These are phyloP conservation scores for Pyrenophora seminiperda DNA, from an alignment of 2,329 filamentous ascomycete genomes.

Conservation along the genomic window DNA sequence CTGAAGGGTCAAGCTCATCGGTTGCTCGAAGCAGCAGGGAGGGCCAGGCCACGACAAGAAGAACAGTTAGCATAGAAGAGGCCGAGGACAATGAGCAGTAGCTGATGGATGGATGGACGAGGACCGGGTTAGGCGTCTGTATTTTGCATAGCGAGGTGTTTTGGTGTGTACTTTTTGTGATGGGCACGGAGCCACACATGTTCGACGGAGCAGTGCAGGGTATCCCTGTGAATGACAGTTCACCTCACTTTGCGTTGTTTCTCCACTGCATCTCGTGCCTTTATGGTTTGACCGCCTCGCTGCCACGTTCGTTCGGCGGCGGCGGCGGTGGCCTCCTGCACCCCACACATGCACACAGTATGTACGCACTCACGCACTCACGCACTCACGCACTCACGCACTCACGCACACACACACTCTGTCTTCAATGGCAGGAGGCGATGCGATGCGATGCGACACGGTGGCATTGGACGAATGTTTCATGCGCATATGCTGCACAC, in stretches of 20 bases:
- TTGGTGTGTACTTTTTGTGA: conserved; percentile 17
- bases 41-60: conserved; percentile 27
- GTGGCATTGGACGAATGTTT: conserved; percentile 18
- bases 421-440: conserved; percentile 6
- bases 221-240: conserved; percentile 17
- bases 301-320: conserved; percentile 7
- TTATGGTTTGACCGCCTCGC: not conserved
- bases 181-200: not conserved
- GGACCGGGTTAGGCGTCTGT: conserved; percentile 13
- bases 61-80: conserved; percentile 42
- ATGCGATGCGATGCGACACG: conserved; percentile 7
- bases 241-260: conserved; percentile 11
- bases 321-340: conserved; percentile 1
- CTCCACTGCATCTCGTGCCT: conserved; percentile 13
- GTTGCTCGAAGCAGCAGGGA: conserved; percentile 33
- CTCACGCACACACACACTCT: conserved; percentile 1
- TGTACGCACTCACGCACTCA: too few species aligned
- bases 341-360: conserved; percentile 4
- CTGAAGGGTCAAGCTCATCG: conserved; percentile 37
- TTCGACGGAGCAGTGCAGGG: conserved; percentile 6
- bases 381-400: too few species aligned
- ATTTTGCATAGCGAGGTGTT: conserved; percentile 49
- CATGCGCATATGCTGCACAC: conserved; percentile 25
- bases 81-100: conserved; percentile 36
- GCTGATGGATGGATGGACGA: conserved; percentile 9